phyloP scores from a whole-genome alignment of 78 protist species.

The Emiliania huxleyi region DNA sequence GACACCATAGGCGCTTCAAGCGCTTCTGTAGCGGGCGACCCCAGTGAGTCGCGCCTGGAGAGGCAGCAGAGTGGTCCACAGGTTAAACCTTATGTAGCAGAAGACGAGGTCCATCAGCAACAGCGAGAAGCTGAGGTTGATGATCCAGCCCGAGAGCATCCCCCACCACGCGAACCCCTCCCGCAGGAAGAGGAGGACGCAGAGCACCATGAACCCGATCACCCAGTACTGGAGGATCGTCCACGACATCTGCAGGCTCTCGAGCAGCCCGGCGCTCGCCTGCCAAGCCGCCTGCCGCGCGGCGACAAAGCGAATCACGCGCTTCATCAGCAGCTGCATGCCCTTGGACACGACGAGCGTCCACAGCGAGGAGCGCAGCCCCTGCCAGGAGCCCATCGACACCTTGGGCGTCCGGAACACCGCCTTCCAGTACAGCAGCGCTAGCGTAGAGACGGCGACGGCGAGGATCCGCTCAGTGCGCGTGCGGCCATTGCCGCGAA shows the following conservation, averaged over 20 bases:
- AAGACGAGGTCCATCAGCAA: background rate
- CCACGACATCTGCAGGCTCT: background rate
- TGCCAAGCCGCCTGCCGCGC: background rate
- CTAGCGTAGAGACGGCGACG: background rate
- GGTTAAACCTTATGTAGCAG: background rate
- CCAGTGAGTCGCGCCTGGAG: background rate
- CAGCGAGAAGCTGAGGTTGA: background rate
- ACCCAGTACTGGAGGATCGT: background rate
- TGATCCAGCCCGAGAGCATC: background rate
- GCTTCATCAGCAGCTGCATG: slow-evolving; percentile 19
- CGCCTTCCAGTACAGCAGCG: slow-evolving; percentile 9
- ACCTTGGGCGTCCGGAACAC: background rate
- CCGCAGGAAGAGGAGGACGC: background rate
- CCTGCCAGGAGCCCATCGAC: background rate
- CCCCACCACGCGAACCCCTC: background rate
- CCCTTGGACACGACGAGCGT: slow-evolving; percentile 4
- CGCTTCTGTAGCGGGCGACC: background rate
- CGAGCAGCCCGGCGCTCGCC: background rate
- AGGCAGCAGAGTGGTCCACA: background rate
- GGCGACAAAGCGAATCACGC: background rate
- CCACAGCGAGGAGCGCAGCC: background rate
- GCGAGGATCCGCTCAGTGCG: background rate
- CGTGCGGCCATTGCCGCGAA: background rate
- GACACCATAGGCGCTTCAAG: background rate
- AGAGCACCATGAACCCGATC: background rate